Base-by-base conservation (phyloP, 352 stramenopile genomes). In the Aphanomyces euteiches region DNA sequence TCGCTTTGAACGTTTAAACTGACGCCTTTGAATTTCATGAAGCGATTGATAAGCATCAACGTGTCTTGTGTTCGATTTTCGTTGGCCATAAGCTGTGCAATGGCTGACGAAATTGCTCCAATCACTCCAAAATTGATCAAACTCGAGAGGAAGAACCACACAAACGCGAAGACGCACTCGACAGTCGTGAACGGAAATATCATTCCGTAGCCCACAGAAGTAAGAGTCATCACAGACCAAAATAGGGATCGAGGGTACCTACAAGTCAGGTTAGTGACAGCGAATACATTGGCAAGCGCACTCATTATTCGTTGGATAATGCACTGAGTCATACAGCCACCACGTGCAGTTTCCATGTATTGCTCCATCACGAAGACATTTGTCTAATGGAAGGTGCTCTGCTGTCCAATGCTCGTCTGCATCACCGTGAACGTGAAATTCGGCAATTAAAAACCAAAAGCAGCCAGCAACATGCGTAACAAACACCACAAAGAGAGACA, bases 51-150 rank as follows among this genome's bases (percentile, higher is more conserved):
- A 4, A 74, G 69, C 60, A 90, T 89, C 74, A 91, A 83, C 39
- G 83, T 86, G 53, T 93, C 84, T 38, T 83, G 78, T 45, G 87
- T 79, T 37, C 90, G 78, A 7, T 76, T 83, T 50, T 80, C 83
- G 17, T 73, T 72, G 0, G 83, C 83, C 2, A 81, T 89, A 6
- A 90, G 69, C 63, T 90, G 88, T 0, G 85, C 87, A 15, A 91
- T 90, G 67, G 90, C 83, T 63, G 82, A 90, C 2, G 85, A 93
- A 79, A 93, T 91, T 13, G 81, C 82, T 0, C 83, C 82, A 10
- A 91, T 80, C 19, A 91, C 84, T 13, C 81, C 82, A 61, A 89
- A 93, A 72, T 91, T 91, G 69, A 93, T 93, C 37, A 91, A 79
- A 0, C 76, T 82, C 1, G 82, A 83, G 1, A 89, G 43, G 47